Base-by-base conservation (phyloP, 495 filamentous ascomycete species). In the Filosporella fistucella region DNA sequence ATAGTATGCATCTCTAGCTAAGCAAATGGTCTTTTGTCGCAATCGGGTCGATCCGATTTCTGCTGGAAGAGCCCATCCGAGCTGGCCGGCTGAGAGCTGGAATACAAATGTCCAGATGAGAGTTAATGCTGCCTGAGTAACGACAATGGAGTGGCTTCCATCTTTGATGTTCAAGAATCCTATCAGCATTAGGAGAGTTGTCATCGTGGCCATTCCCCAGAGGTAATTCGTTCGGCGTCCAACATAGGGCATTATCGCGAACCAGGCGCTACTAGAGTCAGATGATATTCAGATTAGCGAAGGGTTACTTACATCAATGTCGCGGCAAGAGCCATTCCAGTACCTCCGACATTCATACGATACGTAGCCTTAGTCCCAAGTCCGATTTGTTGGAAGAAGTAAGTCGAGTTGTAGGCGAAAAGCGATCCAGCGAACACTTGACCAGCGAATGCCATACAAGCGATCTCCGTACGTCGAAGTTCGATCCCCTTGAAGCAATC, bases 401-500 rank as follows among this genome's bases (percentile, higher is more conserved):
- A 84, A 16, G 82, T 80, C 44, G 78, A 80, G 56, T 85, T 85
- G 32, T 79, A 80, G 32, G 78, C 80, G 61, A 89, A 77, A 3
- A 76, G 74, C 49, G 80, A 81, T 16, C 85, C 86, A 39, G 71
- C 80, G 17, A 88, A 63, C 14, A 80, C 79, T 61, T 89, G 85
- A 26, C 84, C 83, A 8, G 80, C 71, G 80, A 84, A 89, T 38
- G 77, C 70, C 57, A 80, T 68, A 61, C 77, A 82, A 42, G 78
- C 74, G 47, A 86, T 83, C 53, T 84, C 80, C 2, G 85, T 89
- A 28, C 85, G 81, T 37, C 80, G 71, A 3, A 73, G 65, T 53
- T 89, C 78, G 32, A 72, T 72, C 26, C 83, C 81, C 42, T 67
- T 78, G 69, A 88, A 85, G 63, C 82, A 82, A 48, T 86, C 82